Evolutionary conservation across 805 yeast genomes (phyloP).

Genomic region (Candida quercuum): DNA sequence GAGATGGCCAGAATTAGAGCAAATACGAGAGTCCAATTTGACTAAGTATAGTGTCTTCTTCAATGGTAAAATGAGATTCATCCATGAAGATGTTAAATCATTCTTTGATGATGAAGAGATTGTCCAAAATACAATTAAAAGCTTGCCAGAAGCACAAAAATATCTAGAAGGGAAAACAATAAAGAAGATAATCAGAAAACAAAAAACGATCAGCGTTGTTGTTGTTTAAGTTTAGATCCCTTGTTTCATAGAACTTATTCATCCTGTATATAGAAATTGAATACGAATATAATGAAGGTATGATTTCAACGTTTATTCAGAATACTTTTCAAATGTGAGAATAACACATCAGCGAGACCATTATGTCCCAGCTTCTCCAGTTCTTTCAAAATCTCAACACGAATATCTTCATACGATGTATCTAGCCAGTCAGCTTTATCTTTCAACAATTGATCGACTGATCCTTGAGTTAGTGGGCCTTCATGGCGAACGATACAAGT

Average conservation of each 20-base stretch:
- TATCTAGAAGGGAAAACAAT: slow-evolving; percentile 37
- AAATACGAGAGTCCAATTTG: slow-evolving; percentile 29
- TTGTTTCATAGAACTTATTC: neutral
- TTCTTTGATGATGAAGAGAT: slow-evolving; percentile 34
- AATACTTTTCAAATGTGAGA: slow-evolving; percentile 48
- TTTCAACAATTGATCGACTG: slow-evolving; percentile 29
- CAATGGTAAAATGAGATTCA: slow-evolving; percentile 64
- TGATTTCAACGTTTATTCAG: slow-evolving; percentile 22
- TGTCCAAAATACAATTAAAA: slow-evolving; percentile 27
- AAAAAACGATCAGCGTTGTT: slow-evolving; percentile 22
- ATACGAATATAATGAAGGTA: neutral
- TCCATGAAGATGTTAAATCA: slow-evolving; percentile 31
- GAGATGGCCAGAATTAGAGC: slow-evolving; percentile 59
- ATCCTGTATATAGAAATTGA: neutral
- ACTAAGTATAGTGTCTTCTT: slow-evolving; percentile 55
- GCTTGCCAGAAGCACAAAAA: slow-evolving; percentile 32
- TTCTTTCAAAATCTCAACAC: slow-evolving; percentile 36
- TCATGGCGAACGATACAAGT: slow-evolving; percentile 35
- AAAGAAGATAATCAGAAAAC: slow-evolving; percentile 51
- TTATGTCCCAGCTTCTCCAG: slow-evolving; percentile 38
- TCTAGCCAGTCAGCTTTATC: slow-evolving; percentile 30
- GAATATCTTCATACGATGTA: slow-evolving; percentile 38
- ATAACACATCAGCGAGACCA: slow-evolving; percentile 46
- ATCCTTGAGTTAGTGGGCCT: slow-evolving; percentile 46
- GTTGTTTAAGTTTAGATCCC: slow-evolving; percentile 4